A percentile compares a stretch with the other conserved stretches of the same genome.
phyloP scores from a whole-genome alignment of 768 basidiomycete species.

The Chalciporus piperatus region DNA sequence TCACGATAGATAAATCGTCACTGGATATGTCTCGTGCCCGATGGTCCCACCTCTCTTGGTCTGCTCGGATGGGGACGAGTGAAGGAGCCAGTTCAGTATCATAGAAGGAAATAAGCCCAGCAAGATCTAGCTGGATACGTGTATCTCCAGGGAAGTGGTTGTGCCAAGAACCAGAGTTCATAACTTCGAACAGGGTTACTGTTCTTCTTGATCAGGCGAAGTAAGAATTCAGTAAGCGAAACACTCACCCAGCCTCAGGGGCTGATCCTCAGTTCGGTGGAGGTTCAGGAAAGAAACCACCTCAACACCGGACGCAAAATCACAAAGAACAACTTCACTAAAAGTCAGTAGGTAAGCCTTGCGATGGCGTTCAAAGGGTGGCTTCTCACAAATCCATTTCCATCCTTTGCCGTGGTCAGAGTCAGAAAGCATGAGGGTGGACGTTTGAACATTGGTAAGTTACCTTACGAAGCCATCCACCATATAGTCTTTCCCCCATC shows the following conservation, averaged over 20 bases:
- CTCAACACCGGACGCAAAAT: slow-evolving; percentile 41
- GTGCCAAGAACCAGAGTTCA: slow-evolving; percentile 18
- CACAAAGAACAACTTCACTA: slow-evolving; percentile 52
- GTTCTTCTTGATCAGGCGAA: background rate
- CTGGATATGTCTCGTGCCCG: background rate
- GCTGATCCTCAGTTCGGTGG: too few relatives aligned
- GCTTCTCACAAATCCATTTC: slow-evolving; percentile 46
- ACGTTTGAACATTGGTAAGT: background rate
- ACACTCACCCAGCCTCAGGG: too few relatives aligned
- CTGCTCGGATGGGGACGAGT: too few relatives aligned
- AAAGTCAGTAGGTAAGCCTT: slow-evolving; percentile 1
- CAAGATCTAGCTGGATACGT: slow-evolving; percentile 19
- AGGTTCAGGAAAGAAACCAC: slow-evolving; percentile 40
- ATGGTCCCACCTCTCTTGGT: too few relatives aligned
- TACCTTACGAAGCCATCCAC: slow-evolving; percentile 35
- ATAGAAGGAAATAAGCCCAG: slow-evolving; percentile 17
- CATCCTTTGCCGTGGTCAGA: slow-evolving; percentile 32
- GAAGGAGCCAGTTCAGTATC: slow-evolving; percentile 5
- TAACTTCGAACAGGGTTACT: slow-evolving; percentile 1
- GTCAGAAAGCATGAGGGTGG: background rate
- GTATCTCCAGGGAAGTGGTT: slow-evolving; percentile 21
- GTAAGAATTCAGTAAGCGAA: too few relatives aligned
- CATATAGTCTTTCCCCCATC: slow-evolving; percentile 30
- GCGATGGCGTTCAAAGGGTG: background rate
- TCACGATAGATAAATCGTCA: slow-evolving; percentile 2